Evolutionary conservation across 108 stramenopile genomes (phyloP), one percentile per base, ranked within the genome.

Genomic region (Conticribra guillardii): DNA sequence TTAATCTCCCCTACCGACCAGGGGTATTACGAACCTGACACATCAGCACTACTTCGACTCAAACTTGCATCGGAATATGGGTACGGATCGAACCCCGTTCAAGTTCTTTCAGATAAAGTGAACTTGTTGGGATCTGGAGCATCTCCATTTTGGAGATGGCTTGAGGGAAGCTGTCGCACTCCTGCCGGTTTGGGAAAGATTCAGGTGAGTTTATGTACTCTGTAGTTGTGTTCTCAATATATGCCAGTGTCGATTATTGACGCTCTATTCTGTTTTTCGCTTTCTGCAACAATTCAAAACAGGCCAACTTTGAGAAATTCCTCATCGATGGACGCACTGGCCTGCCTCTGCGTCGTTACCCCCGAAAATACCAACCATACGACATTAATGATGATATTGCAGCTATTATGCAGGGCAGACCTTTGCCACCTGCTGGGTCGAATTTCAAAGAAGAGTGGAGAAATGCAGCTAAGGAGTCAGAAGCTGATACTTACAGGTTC

Each of bases 1-100:
- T 71, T 95, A 23, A n/a, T 84, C 37, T 84, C 86, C n/a, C 94
- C 94, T 29, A 91, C 88, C 31, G 94, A 95, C 54, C 94, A 95
- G 67, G 94, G 94, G 9, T 95, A 95, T 61, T 95, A 89, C 77
- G 94, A 95, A 76, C 94, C 94, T 15, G 94, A 95, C 68, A 95
- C 94, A 23, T 91, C 90, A 9, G 80, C 84, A 22, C 61, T 95
- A 14, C 82, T 95, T 53, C 88, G 94, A 11, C 74, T 93, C 50
- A 95, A 95, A 79, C 69, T 95, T 0, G 90, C 85, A n/a, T 82
- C 82, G 17, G 94, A 95, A 64, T 95, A 95, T 66, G 94, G 94
- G 7, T 95, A 91, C 61, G 94, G 94, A 2, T 85, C 82, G 29
- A 89, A 86, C 54, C 91, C 88, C 9, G 84, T 84, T 0, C 88